phyloP scores from a whole-genome alignment of 768 basidiomycete genomes.

The Podaxis mareebaensis region DNA sequence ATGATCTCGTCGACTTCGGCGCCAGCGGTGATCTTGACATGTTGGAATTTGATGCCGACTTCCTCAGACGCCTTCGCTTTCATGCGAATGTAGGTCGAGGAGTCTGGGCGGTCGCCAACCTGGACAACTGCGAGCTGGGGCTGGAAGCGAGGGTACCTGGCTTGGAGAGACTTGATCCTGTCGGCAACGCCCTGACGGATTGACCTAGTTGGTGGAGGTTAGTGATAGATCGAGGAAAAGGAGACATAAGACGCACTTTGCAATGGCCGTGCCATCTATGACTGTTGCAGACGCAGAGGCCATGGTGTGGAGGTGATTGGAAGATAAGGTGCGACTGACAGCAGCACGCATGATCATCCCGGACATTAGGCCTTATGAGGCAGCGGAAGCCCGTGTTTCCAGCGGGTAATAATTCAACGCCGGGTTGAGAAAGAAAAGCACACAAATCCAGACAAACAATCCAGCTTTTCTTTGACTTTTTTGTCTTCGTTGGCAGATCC shows the following conservation, averaged over 20 bases:
- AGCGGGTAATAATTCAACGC: neutral
- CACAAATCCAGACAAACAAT: neutral
- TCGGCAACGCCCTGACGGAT: conserved; percentile 77
- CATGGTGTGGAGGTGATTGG: conserved; percentile 39
- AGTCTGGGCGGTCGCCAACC: conserved; percentile 91
- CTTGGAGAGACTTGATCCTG: conserved; percentile 63
- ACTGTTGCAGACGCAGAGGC: conserved; percentile 41
- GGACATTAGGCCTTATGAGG: conserved; percentile 14
- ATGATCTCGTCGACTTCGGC: conserved; percentile 77
- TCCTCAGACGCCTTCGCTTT: conserved; percentile 95
- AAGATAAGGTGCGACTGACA: conserved; percentile 35
- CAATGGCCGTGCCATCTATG: conserved; percentile 84
- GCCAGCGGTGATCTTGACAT: conserved; percentile 71
- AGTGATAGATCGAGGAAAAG: conserved; percentile 8
- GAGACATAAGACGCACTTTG: conserved; percentile 61
- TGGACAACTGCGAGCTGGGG: conserved; percentile 92
- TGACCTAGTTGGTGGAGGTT: conserved; percentile 49
- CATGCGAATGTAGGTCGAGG: conserved; percentile 93
- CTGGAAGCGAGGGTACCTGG: conserved; percentile 82
- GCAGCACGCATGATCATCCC: conserved; percentile 20
- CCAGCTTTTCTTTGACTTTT: neutral
- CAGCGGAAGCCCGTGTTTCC: conserved; percentile 22
- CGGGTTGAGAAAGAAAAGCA: neutral
- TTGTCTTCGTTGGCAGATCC: neutral
- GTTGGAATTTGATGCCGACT: conserved; percentile 85